These are phyloP conservation scores for Styphnolobium japonicum DNA, from an alignment of 306 rosid genomes.

Conservation along the genomic window DNA sequence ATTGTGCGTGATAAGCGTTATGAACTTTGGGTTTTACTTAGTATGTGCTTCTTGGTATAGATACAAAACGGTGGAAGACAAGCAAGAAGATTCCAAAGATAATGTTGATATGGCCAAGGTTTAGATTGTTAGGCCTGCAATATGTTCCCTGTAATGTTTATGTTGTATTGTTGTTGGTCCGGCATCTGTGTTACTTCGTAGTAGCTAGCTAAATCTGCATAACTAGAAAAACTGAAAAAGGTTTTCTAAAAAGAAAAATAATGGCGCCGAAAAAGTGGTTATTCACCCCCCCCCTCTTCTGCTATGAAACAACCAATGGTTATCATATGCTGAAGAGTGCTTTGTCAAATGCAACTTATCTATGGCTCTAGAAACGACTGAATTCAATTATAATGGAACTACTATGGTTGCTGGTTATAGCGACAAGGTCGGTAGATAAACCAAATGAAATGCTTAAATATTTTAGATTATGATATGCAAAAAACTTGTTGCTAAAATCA, in stretches of 20 bases:
- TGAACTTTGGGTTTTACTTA: constrained; percentile 56
- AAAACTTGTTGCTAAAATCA: neutral
- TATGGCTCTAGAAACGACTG: neutral
- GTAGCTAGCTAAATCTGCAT: neutral
- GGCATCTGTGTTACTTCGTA: neutral
- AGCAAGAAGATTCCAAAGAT: constrained; percentile 27
- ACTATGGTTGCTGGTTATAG: neutral
- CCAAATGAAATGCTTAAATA: neutral
- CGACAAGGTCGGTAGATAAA: neutral
- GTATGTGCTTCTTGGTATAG: constrained; percentile 64
- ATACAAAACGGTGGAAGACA: constrained; percentile 59
- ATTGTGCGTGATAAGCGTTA: constrained; percentile 49
- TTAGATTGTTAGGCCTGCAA: constrained; percentile 3
- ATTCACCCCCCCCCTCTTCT: too few species aligned
- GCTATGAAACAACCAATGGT: neutral
- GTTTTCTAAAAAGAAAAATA: neutral
- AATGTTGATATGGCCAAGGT: constrained; percentile 16
- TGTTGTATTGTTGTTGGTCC: neutral
- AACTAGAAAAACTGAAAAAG: neutral
- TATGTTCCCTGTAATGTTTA: neutral
- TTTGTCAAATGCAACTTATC: neutral
- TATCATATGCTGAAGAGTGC: neutral
- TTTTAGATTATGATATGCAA: neutral
- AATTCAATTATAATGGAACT: neutral
- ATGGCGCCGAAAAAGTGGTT: neutral